These are phyloP conservation scores for Trichoderma pleuroti DNA, from an alignment of 2,329 filamentous ascomycete species.

Conservation along the genomic window DNA sequence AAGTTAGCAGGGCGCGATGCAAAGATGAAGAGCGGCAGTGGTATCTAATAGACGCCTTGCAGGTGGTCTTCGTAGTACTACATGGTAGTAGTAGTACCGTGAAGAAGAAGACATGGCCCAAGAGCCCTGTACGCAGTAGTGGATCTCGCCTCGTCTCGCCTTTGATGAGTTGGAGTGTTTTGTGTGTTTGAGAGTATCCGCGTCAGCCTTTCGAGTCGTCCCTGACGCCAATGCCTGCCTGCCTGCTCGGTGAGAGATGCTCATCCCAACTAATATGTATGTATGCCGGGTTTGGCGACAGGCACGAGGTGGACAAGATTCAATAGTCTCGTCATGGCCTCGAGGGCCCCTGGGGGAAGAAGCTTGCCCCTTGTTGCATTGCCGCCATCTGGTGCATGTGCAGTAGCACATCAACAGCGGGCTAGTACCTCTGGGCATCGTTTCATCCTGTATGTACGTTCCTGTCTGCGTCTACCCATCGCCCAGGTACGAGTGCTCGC, in stretches of 20 bases:
- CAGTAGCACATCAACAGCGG: neutral
- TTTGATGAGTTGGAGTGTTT: conserved; percentile 3
- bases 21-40: neutral
- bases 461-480: neutral
- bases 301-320: neutral
- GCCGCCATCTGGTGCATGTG: neutral
- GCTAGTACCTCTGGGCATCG: neutral
- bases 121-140: neutral
- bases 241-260: neutral
- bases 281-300: neutral
- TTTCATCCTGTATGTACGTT: neutral
- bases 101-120: neutral
- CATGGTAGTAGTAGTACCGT: neutral
- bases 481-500: neutral
- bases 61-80: neutral
- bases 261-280: neutral
- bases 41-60: neutral
- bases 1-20: neutral
- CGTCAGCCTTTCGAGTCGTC: neutral
- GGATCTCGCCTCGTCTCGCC: neutral
- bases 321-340: neutral
- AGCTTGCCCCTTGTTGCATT: neutral
- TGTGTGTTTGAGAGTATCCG: neutral
- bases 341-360: neutral
- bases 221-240: neutral